phyloP scores from a whole-genome alignment of 2,329 filamentous ascomycete genomes.

The Paraphaeosphaeria sporulosa region DNA sequence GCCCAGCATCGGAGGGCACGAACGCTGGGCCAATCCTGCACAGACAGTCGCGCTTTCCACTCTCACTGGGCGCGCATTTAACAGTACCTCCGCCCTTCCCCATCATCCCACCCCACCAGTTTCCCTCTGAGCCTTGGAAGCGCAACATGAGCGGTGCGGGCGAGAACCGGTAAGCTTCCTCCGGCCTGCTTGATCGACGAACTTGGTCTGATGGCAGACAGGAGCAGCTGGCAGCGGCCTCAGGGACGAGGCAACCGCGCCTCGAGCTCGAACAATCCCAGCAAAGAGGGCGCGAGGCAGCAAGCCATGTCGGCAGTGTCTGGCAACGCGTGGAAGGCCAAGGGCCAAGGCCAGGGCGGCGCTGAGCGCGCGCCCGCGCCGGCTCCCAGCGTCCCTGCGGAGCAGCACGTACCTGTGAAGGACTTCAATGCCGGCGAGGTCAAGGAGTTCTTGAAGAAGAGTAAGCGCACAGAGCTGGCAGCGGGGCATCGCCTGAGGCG shows the following conservation, averaged over 20 bases:
- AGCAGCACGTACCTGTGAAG: conserved; percentile 46
- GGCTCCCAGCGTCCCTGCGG: conserved; percentile 24
- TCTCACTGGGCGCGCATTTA: conserved; percentile 10
- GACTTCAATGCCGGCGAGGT: conserved; percentile 56
- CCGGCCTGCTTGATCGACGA: not conserved
- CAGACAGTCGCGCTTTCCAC: not conserved
- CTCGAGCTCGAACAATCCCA: conserved; percentile 44
- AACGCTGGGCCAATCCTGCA: not conserved
- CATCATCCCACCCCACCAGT: conserved; percentile 35
- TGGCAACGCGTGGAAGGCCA: conserved; percentile 49
- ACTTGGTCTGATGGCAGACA: conserved; percentile 23
- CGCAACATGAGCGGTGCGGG: conserved; percentile 49
- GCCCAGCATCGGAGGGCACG: conserved; percentile 1
- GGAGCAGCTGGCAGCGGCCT: conserved; percentile 45
- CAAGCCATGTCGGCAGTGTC: conserved; percentile 41
- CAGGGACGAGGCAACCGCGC: conserved; percentile 41
- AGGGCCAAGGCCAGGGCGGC: conserved; percentile 32
- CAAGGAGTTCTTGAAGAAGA: conserved; percentile 52
- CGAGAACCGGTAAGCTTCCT: conserved; percentile 45
- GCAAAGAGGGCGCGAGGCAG: conserved; percentile 42
- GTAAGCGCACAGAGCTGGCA: conserved; percentile 34
- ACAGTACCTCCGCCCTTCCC: conserved; percentile 39
- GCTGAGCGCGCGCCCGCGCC: conserved; percentile 27
- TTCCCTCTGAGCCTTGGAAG: conserved; percentile 22
- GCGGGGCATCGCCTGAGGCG: not conserved